Evolutionary conservation across 345 rosid genomes (phyloP), one percentile per base, ranked within the genome.

Genomic region (Populus euphratica): DNA sequence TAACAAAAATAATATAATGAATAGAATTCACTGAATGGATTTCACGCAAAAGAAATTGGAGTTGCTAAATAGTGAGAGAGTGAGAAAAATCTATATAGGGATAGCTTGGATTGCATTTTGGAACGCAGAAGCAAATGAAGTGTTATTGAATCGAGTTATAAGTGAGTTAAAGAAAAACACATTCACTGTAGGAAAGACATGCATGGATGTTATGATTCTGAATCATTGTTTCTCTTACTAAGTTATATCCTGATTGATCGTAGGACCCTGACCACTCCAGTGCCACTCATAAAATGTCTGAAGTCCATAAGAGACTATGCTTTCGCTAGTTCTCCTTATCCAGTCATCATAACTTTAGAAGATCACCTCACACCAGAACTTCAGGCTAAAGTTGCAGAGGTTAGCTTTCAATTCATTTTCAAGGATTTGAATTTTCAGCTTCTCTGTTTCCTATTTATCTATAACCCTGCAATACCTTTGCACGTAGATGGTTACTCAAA

Each of bases 331-430:
- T 93, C 94, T 72, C 94, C 94, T 4, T 93, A 91, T 78, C 97
- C 98, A 2, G 94, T 96, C 77, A 86, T 93, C 79, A 90, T 96
- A 72, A 96, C 99, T 80, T 89, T 93, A 52, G 99, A 96, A 90
- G 99, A 96, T 85, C 99, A 93, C 80, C 96, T 96, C 41, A 89
- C 90, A 44, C 84, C 90, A 38, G 82, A 88, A n/a, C 97, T 90
- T 71, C 97, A 91, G 76, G 90, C 94, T 56, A 91, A 93, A 93
- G 97, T 90, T 44, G 97, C 97, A 54, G 84, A 90, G 91, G 98
- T 90, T 54, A 64, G 76, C 69, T n/a, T 72, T 50, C 29, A 5
- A 27, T 38, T 33, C 61, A 25, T 72, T 43, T 54, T 54, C 20
- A 31, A 50, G 25, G 47, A 72, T 74, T 69, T 71, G 10, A 33